Percentiles rank a stretch among this genome's conserved stretches.
phyloP scores from a whole-genome alignment of 148 eudicot genomes.

The Chenopodium formosanum region DNA sequence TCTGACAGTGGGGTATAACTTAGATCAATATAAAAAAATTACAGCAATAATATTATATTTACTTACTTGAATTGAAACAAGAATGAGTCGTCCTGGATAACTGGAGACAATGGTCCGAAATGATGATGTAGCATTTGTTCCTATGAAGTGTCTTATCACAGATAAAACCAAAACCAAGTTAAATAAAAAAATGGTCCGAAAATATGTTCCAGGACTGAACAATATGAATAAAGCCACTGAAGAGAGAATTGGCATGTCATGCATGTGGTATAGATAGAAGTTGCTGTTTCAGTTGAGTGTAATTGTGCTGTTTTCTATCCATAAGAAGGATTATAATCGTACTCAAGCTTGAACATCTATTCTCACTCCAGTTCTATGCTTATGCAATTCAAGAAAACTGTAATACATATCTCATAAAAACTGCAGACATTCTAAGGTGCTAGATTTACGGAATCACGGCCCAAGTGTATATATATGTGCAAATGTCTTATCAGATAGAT shows the following conservation, averaged over 20 bases:
- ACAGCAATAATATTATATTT: background rate
- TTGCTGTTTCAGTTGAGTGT: background rate
- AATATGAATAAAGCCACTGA: background rate
- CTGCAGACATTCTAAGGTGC: background rate
- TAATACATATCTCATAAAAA: background rate
- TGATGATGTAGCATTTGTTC: constrained; percentile 83
- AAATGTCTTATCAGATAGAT: background rate
- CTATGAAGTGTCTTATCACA: constrained; percentile 56
- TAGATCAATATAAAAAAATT: background rate
- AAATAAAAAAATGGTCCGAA: background rate
- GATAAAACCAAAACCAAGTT: constrained; percentile 5
- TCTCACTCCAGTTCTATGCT: background rate
- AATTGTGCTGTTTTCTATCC: background rate
- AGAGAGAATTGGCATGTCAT: background rate
- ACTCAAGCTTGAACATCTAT: background rate
- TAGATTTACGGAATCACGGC: background rate
- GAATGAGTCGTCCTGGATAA: constrained; percentile 66
- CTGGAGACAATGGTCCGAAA: constrained; percentile 65
- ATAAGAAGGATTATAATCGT: background rate
- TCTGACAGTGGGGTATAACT: background rate
- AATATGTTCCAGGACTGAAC: background rate
- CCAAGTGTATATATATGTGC: background rate
- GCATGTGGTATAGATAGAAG: background rate
- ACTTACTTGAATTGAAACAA: constrained; percentile 79
- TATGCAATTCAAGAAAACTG: background rate